These are phyloP conservation scores for Claviceps fusiformis DNA, from an alignment of 2,329 filamentous ascomycete genomes.

Conservation along the genomic window DNA sequence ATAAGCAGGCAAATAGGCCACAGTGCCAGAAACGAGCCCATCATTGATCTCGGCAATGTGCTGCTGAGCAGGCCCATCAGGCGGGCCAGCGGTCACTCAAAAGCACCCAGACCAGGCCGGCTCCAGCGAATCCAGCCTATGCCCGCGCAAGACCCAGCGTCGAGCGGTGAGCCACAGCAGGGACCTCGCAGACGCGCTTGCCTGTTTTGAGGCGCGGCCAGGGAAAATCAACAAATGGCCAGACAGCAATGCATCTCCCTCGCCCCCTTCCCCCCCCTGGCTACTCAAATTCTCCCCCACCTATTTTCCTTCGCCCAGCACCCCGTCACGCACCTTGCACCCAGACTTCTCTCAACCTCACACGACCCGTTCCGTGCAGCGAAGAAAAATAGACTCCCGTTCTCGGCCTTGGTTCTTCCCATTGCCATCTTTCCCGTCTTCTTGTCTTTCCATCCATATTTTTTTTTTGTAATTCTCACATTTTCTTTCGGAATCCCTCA, in stretches of 20 bases:
- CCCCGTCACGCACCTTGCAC: slow-evolving; percentile 11
- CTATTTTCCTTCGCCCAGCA: slow-evolving; percentile 23
- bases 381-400: slow-evolving; percentile 7
- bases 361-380: slow-evolving; percentile 8
- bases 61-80: not conserved
- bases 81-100: too few species aligned
- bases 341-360: slow-evolving; percentile 14
- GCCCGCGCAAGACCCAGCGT: not conserved
- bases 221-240: slow-evolving; percentile 28
- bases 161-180: slow-evolving; percentile 5
- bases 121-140: not conserved
- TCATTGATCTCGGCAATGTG: not conserved
- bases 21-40: not conserved
- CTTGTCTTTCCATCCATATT: slow-evolving; percentile 8
- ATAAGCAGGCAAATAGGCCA: slow-evolving; percentile 3
- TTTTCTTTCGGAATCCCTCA: slow-evolving; percentile 27
- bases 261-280: slow-evolving; percentile 14
- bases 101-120: not conserved
- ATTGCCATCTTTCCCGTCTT: slow-evolving; percentile 9
- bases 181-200: slow-evolving; percentile 17
- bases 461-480: slow-evolving; percentile 9
- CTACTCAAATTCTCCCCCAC: slow-evolving; percentile 34
- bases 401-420: slow-evolving; percentile 12
- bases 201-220: slow-evolving; percentile 20
- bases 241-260: slow-evolving; percentile 13